phyloP scores from a whole-genome alignment of 345 rosid genomes.

The Pistacia integerrima region DNA sequence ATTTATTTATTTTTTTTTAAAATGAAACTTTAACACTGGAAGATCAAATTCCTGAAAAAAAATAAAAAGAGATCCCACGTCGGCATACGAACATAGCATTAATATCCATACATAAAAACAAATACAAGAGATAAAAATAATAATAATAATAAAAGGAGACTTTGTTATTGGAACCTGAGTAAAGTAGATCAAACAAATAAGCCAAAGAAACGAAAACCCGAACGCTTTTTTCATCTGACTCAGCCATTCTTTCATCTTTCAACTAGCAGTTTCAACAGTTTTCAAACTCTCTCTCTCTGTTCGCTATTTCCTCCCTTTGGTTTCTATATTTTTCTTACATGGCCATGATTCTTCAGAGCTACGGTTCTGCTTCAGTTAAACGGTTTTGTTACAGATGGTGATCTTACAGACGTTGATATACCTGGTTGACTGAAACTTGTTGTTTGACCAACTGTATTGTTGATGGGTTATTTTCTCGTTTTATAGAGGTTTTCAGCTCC shows the following conservation, averaged over 20 bases:
- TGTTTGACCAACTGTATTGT: background rate
- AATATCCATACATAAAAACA: too few species aligned
- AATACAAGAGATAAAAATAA: too few species aligned
- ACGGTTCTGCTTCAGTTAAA: background rate
- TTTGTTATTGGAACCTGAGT: conserved; percentile 60
- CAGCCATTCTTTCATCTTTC: conserved; percentile 63
- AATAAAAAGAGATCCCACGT: background rate
- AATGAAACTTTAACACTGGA: background rate
- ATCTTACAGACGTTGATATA: conserved; percentile 24
- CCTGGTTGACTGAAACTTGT: background rate
- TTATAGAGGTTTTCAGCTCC: background rate
- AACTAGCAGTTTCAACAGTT: background rate
- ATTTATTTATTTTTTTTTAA: background rate
- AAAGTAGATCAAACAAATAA: conserved; percentile 87
- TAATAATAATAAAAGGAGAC: conserved; percentile 1
- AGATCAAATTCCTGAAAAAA: background rate
- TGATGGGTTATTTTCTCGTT: conserved; percentile 13
- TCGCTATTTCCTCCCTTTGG: background rate
- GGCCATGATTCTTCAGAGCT: background rate
- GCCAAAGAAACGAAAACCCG: conserved; percentile 87
- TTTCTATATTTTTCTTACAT: background rate
- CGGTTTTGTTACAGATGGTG: background rate
- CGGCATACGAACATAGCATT: background rate
- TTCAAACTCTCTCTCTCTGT: background rate
- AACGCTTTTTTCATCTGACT: conserved; percentile 64